Evolutionary conservation across 495 filamentous ascomycete genomes (phyloP), one percentile per base, ranked within the genome.

Genomic region (Aspergillus haitiensis): DNA sequence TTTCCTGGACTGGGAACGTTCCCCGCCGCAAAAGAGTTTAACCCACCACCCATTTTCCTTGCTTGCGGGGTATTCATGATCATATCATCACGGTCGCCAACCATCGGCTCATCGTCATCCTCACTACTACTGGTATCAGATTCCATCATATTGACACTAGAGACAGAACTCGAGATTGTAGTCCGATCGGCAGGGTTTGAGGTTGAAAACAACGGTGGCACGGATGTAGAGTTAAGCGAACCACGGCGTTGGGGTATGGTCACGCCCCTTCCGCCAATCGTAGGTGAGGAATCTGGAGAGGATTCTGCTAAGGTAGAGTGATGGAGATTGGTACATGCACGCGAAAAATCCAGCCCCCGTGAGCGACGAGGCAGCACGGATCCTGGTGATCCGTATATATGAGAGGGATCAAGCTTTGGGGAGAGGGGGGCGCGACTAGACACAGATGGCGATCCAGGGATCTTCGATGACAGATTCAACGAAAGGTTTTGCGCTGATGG

Each of bases 261-360:
- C 80, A 96, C 87, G 7, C 86, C 88, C 27, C 89, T 83, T 33
- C 89, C 88, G 44, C 81, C 81, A 44, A 95, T 87, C n/a, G 85
- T 92, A 0, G 95, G 95, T 0, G 92, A 96, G 5, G 92, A 95
- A 68, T 97, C 93, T 11, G 95, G 94, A n/a, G 90, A 94, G 0
- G 90, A 88, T 64, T 92, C 87, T 55, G 92, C 92, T 7, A 97
- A 81, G 3, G 89, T 98, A 21, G 94, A 97, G 72, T 98, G 95
- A 75, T 98, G 94, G 10, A 98, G 82, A 63, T 92, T 96, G 5
- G 94, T 98, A 58, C 92, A 93, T 46, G 91, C 92, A 63, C 93
- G 83, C n/a, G 92, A 90, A 72, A 94, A 96, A 68, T 97, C 93
- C 51, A 96, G 74, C 33, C 92, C 92, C 27, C 93, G 84, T 6